phyloP scores from a whole-genome alignment of 192 early-diverging fungal genomes.

The Geosiphon pyriformis region DNA sequence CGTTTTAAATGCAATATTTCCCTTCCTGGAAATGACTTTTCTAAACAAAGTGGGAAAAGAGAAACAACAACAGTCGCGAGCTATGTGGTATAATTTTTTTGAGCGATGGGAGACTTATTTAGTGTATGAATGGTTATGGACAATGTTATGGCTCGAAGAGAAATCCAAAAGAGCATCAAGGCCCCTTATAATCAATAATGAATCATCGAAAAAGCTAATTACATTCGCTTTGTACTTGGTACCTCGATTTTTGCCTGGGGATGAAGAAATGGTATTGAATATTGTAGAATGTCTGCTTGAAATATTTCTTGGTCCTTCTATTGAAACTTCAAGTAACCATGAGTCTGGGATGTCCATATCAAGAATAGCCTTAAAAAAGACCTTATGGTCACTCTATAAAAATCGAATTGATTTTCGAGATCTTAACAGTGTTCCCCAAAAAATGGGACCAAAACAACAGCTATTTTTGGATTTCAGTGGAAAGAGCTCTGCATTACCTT shows the following conservation, averaged over 20 bases:
- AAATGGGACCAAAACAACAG: not conserved
- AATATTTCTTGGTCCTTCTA: not conserved
- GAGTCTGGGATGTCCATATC: not conserved
- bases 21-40: not conserved
- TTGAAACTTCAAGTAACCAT: not conserved
- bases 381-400: slow-evolving; percentile 11
- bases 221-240: not conserved
- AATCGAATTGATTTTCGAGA: slow-evolving; percentile 1
- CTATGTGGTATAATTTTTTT: slow-evolving; percentile 22
- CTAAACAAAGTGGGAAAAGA: not conserved
- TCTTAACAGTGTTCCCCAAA: not conserved
- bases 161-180: not conserved
- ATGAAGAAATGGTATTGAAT: slow-evolving; percentile 12
- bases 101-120: slow-evolving; percentile 9
- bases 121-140: slow-evolving; percentile 9
- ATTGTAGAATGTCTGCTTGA: not conserved
- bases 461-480: not conserved
- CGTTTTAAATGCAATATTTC: not conserved
- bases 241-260: slow-evolving; percentile 3
- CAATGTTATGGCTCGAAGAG: not conserved
- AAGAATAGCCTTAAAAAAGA: not conserved
- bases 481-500: not conserved
- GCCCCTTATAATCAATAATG: not conserved
- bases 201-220: slow-evolving; percentile 1
- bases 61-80: not conserved